A percentile compares a stretch with the other conserved stretches of the same genome.
phyloP scores from a whole-genome alignment of 192 early-diverging fungal genomes.

The Coemansia asiatica region DNA sequence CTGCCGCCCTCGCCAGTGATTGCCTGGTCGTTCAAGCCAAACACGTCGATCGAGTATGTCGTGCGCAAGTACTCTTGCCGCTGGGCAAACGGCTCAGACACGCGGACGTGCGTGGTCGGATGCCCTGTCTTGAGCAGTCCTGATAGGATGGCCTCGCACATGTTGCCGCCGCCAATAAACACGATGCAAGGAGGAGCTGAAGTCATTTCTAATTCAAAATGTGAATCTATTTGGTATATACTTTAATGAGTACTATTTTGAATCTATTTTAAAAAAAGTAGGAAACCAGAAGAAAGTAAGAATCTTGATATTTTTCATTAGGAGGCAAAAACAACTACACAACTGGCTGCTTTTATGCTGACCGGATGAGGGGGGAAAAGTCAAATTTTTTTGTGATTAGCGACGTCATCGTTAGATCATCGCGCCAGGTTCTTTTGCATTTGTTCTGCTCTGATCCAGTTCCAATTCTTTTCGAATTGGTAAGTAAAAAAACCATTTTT shows the following conservation, averaged over 20 bases:
- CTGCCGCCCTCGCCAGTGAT: conserved; percentile 49
- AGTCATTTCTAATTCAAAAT: conserved; percentile 5
- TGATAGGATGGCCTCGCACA: conserved; percentile 90
- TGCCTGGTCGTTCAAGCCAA: conserved; percentile 63
- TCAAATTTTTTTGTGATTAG: too few relatives aligned
- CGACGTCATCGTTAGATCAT: too few relatives aligned
- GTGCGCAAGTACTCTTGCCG: conserved; percentile 62
- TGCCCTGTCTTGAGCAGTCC: conserved; percentile 79
- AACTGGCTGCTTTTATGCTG: neutral
- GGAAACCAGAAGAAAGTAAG: neutral
- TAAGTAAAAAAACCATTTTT: too few relatives aligned
- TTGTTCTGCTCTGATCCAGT: too few relatives aligned
- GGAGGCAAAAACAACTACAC: neutral
- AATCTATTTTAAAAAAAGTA: conserved; percentile 7
- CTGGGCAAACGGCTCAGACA: conserved; percentile 76
- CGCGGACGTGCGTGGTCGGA: conserved; percentile 64
- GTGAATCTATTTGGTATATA: neutral
- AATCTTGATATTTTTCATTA: neutral
- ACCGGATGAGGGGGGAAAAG: too few relatives aligned
- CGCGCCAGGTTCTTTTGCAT: too few relatives aligned
- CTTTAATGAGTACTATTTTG: too few relatives aligned
- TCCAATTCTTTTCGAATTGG: too few relatives aligned
- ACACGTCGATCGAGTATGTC: conserved; percentile 64
- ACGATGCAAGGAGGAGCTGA: conserved; percentile 46
- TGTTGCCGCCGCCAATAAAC: conserved; percentile 93